Conservation (phyloP, 2,329 filamentous ascomycete genomes). For the Madurella mycetomatis region DNA sequence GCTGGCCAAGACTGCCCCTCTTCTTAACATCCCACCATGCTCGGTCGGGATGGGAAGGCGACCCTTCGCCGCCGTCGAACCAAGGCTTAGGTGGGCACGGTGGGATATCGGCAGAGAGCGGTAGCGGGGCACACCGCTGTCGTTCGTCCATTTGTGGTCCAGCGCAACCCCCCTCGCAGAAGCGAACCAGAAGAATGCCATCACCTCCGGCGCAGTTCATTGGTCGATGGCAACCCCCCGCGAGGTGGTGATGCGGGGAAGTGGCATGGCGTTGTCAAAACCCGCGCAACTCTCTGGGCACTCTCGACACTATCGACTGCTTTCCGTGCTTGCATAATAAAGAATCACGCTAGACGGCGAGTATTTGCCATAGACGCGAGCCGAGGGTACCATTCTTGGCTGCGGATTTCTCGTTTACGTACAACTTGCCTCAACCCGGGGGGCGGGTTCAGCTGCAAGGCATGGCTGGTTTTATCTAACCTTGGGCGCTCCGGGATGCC, state of each 20-base stretch:
- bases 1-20: background rate
- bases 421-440: too few relatives aligned
- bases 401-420: background rate
- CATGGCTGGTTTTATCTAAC: background rate
- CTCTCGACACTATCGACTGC: too few relatives aligned
- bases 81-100: background rate
- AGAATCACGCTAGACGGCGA: background rate
- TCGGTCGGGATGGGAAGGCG: too few relatives aligned
- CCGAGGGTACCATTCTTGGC: background rate
- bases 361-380: background rate
- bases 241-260: constrained; percentile 21
- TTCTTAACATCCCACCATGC: background rate
- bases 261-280: constrained; percentile 1
- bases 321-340: too few relatives aligned
- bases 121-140: constrained; percentile 9
- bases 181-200: constrained; percentile 4
- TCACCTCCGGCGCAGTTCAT: constrained; percentile 11
- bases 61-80: too few relatives aligned
- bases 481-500: background rate
- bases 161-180: background rate
- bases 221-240: constrained; percentile 6
- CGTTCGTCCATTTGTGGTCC: background rate
- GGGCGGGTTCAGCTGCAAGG: background rate
- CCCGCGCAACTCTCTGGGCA: too few relatives aligned
- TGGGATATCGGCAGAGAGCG: constrained; percentile 9